Conservation (phyloP, 2,329 filamentous ascomycete species). For the Arthrobotrys sinensis region DNA sequence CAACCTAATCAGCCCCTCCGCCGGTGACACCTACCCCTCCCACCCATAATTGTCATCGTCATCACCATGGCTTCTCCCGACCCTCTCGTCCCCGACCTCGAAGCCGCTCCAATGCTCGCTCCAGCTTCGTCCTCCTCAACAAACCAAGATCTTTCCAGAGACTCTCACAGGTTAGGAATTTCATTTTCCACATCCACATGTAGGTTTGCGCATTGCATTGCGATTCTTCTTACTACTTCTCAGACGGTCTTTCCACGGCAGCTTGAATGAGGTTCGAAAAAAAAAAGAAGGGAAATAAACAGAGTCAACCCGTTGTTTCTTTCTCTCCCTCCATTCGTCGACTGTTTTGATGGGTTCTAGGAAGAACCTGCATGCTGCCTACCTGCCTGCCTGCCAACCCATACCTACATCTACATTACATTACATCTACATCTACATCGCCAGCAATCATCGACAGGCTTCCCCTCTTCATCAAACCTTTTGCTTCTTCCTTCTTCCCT, state of each 20-base stretch:
- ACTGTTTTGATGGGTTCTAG: slow-evolving; percentile 21
- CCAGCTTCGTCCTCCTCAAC: neutral
- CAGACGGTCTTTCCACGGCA: slow-evolving; percentile 10
- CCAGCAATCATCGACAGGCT: slow-evolving; percentile 10
- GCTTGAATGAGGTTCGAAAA: neutral
- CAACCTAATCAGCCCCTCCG: neutral
- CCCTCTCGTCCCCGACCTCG: slow-evolving; percentile 45
- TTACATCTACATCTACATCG: slow-evolving; percentile 6
- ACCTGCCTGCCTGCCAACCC: slow-evolving; percentile 35
- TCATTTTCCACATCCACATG: slow-evolving; percentile 60
- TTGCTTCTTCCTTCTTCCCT: neutral
- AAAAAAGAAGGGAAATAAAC: slow-evolving; percentile 9
- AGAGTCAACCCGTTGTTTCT: neutral
- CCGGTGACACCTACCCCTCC: no score
- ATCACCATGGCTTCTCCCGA: slow-evolving; percentile 36
- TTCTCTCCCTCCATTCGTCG: slow-evolving; percentile 26
- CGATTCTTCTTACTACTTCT: slow-evolving; percentile 34
- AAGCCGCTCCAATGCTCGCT: slow-evolving; percentile 31
- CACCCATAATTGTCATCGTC: neutral
- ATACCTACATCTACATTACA: slow-evolving; percentile 43
- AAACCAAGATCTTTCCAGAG: slow-evolving; percentile 16
- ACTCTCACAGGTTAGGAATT: slow-evolving; percentile 60
- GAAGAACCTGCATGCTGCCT: slow-evolving; percentile 26
- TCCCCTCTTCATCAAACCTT: slow-evolving; percentile 6
- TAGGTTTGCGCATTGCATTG: slow-evolving; percentile 50